Evolutionary conservation across 306 rosid genomes (phyloP), one percentile per base, ranked within the genome.

Genomic region (Citrullus amarus): DNA sequence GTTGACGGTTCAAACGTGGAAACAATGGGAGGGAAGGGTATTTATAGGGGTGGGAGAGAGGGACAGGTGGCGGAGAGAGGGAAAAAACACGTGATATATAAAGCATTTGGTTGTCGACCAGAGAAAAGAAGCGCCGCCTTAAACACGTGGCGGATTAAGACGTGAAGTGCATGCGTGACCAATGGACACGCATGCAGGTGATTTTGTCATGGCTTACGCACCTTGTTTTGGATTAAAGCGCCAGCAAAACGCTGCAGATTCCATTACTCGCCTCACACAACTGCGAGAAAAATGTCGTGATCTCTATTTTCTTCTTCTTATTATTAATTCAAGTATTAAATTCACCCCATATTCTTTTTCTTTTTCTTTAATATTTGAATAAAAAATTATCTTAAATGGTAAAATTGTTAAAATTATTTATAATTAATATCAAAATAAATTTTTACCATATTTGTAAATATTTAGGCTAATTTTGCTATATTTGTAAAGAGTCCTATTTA

Each of bases 151-250:
- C 87, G 79, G 0, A 0, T 2, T 14, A 4, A 5, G 14, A 87
- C 84, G 85, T 78, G 51, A 34, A 78, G 86, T 80, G 88, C 79
- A 83, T 82, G 90, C 86, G 92, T 84, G 95, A 62, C 15, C 79
- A 48, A 62, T 76, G 46, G 78, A 73, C 78, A 51, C 78, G 78
- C 17, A 73, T 73, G 79, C 51, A 78, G 82, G 48, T n/a, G 88
- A 80, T 93, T 84, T 83, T 82, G 96, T 93, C 98, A 93, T 82
- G 88, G 94, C 98, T 92, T 89, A 93, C 96, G 94, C 57, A 82
- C 82, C 8, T 9, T 4, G 75, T 86, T 92, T 93, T 91, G 96
- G 94, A 89, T 79, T 8, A 81, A 25, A 32, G 78, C 48, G 84
- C 34, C n/a, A 77, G 83, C 85, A 82, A 18, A 50, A 56, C 60